Conservation (phyloP, 192 early-diverging fungal species). For the Linnemannia schmuckeri region DNA sequence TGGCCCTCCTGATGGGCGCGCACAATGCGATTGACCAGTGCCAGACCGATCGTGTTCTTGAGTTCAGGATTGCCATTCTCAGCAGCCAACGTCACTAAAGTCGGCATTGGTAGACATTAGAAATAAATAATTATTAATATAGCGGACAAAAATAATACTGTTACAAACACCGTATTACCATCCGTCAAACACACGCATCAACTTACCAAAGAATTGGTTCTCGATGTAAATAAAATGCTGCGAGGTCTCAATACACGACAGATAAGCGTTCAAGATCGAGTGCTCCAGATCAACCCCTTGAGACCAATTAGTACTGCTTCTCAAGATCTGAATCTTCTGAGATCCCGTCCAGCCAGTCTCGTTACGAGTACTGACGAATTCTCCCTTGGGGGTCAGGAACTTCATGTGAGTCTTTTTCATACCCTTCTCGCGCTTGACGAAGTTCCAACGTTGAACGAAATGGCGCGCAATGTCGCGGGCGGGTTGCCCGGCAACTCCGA, state of each 20-base stretch:
- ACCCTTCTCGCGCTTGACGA: constrained; percentile 82
- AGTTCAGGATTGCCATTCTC: constrained; percentile 57
- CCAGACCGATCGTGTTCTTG: constrained; percentile 72
- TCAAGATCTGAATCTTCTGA: constrained; percentile 74
- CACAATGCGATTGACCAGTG: constrained; percentile 80
- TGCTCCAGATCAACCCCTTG: constrained; percentile 73
- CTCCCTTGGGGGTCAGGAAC: constrained; percentile 77
- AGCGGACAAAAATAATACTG: background rate
- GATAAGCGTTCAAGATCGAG: constrained; percentile 87
- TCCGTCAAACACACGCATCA: background rate
- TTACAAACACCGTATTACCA: background rate
- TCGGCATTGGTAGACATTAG: background rate
- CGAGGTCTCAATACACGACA: constrained; percentile 74
- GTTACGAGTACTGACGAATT: constrained; percentile 69
- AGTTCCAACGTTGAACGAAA: constrained; percentile 92
- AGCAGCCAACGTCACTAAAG: constrained; percentile 46
- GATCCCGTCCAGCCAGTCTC: constrained; percentile 69
- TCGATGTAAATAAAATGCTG: constrained; percentile 92
- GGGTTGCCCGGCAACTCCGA: constrained; percentile 83
- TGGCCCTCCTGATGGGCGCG: constrained; percentile 75
- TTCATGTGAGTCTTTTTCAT: constrained; percentile 68
- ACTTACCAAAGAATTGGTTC: constrained; percentile 90
- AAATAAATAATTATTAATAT: background rate
- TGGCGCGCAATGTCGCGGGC: constrained; percentile 86
- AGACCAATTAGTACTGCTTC: constrained; percentile 78